phyloP scores from a whole-genome alignment of 2,329 filamentous ascomycete genomes.

The Penicillium brasilianum region DNA sequence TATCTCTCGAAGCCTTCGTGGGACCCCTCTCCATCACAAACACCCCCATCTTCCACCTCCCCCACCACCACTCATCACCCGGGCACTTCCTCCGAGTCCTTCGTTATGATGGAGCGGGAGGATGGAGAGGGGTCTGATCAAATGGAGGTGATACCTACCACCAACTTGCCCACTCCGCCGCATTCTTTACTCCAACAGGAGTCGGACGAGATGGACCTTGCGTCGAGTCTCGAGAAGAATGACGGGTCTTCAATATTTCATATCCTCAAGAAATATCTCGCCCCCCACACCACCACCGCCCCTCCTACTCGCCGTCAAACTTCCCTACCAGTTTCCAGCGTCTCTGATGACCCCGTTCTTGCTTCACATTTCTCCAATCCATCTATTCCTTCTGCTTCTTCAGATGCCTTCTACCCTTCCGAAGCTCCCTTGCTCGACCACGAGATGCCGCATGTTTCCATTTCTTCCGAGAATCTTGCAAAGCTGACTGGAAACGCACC shows the following conservation, averaged over 20 bases:
- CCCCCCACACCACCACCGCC: conserved; percentile 39
- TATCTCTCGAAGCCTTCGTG: conserved; percentile 36
- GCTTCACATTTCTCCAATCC: conserved; percentile 74
- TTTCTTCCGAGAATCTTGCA: conserved; percentile 51
- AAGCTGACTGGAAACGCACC: conserved; percentile 83
- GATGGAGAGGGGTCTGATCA: conserved; percentile 40
- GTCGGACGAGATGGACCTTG: conserved; percentile 48
- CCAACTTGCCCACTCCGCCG: conserved; percentile 51
- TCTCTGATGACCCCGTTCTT: conserved; percentile 68
- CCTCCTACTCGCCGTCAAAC: conserved; percentile 51
- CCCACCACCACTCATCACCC: conserved; percentile 9
- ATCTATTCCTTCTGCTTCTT: conserved; percentile 51
- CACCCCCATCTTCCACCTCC: conserved; percentile 14
- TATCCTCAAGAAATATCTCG: conserved; percentile 52
- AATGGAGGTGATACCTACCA: conserved; percentile 39
- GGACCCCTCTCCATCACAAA: conserved; percentile 21
- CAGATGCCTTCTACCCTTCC: conserved; percentile 41
- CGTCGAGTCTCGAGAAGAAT: conserved; percentile 45
- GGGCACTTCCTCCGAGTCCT: conserved; percentile 45
- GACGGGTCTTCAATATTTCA: conserved; percentile 50
- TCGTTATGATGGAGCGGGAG: conserved; percentile 49
- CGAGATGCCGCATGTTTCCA: conserved; percentile 48
- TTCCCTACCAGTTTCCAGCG: conserved; percentile 64
- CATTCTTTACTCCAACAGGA: conserved; percentile 52
- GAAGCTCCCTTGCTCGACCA: conserved; percentile 58